Evolutionary conservation across 1,284 basidiomycete species (phyloP).

Genomic region (Ganoderma lingzhi): DNA sequence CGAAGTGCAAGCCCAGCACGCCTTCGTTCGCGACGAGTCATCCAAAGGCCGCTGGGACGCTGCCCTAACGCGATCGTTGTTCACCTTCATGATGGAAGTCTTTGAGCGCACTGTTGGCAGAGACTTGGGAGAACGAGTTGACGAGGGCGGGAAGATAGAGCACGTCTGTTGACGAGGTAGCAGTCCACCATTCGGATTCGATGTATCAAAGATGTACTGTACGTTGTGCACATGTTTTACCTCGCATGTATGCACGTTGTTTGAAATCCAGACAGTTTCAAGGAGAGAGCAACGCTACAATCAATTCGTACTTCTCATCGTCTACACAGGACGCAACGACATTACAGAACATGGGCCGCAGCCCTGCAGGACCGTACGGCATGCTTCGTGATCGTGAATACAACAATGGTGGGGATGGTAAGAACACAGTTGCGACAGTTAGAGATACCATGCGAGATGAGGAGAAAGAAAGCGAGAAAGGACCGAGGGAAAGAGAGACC

Average conservation of each 20-base stretch:
- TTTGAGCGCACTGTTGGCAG: conserved; percentile 87
- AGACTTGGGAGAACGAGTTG: conserved; percentile 77
- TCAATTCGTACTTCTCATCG: conserved; percentile 45
- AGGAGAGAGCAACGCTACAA: conserved; percentile 38
- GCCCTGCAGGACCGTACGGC: conserved; percentile 33
- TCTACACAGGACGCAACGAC: conserved; percentile 43
- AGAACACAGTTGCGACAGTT: conserved; percentile 47
- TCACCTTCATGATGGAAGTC: conserved; percentile 91
- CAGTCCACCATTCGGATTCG: no score
- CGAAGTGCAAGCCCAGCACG: conserved; percentile 94
- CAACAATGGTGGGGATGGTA: conserved; percentile 52
- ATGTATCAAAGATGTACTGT: neutral
- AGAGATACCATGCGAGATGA: conserved; percentile 54
- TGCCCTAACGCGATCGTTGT: conserved; percentile 82
- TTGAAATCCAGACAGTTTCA: no score
- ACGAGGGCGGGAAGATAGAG: conserved; percentile 57
- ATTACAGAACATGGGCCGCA: conserved; percentile 45
- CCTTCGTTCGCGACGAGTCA: conserved; percentile 90
- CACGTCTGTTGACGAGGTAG: conserved; percentile 73
- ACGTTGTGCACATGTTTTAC: no score
- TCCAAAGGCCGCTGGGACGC: conserved; percentile 96
- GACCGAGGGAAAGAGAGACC: conserved; percentile 48
- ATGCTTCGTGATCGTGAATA: conserved; percentile 48
- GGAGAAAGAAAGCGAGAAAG: conserved; percentile 56
- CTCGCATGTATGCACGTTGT: no score